Percentiles rank a stretch among this genome's conserved stretches.
Evolutionary conservation across 1,284 basidiomycete genomes (phyloP).

Genomic region (Porodaedalea pini): DNA sequence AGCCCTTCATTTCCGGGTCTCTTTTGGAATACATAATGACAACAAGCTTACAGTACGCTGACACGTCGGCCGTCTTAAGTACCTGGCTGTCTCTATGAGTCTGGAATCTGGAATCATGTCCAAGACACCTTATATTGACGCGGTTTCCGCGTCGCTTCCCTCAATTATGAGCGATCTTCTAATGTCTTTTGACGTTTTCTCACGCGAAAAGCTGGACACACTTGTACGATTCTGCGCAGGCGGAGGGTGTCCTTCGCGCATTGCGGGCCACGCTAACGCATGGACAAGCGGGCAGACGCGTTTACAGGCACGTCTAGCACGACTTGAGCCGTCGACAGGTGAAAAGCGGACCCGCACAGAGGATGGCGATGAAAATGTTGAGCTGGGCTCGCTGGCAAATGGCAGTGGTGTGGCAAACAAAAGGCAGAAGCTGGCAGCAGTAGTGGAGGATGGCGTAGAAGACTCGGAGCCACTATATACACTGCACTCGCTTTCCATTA

Average conservation of each 20-base stretch:
- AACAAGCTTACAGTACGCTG: not conserved
- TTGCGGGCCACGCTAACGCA: slow-evolving; percentile 15
- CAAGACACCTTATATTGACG: slow-evolving; percentile 19
- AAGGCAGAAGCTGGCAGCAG: slow-evolving; percentile 15
- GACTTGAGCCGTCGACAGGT: slow-evolving; percentile 1
- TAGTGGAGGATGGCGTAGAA: slow-evolving; percentile 19
- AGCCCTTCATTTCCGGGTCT: not conserved
- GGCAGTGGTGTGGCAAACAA: slow-evolving; percentile 9
- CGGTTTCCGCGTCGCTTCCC: slow-evolving; percentile 15
- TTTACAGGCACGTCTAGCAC: slow-evolving; percentile 1
- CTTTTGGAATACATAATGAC: not conserved
- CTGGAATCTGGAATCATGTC: not conserved
- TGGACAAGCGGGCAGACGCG: slow-evolving; percentile 16
- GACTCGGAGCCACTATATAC: slow-evolving; percentile 47
- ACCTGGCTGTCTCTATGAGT: not conserved
- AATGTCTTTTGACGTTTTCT: slow-evolving; percentile 12
- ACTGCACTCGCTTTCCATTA: slow-evolving; percentile 55
- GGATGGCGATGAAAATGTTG: slow-evolving; percentile 6
- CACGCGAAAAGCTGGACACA: slow-evolving; percentile 16
- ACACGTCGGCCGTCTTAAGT: not conserved
- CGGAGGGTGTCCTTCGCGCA: slow-evolving; percentile 13
- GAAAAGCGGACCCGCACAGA: slow-evolving; percentile 11
- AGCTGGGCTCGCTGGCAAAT: not conserved
- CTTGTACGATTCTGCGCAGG: slow-evolving; percentile 15
- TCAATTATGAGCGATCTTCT: slow-evolving; percentile 16